phyloP scores from a whole-genome alignment of 495 filamentous ascomycete species.

The Rhizodiscina lignyota region DNA sequence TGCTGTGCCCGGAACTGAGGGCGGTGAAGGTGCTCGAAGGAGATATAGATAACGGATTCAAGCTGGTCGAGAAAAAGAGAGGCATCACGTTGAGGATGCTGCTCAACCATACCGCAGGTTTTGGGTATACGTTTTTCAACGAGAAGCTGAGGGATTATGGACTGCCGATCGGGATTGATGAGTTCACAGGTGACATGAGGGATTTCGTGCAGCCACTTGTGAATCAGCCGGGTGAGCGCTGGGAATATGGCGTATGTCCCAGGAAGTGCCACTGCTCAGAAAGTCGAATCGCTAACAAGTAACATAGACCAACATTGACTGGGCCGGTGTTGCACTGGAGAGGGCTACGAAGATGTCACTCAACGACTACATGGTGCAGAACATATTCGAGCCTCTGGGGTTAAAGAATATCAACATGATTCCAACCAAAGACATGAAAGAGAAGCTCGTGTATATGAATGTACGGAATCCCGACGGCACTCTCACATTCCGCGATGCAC shows the following conservation, averaged over 20 bases:
- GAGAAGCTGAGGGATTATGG: conserved; percentile 28
- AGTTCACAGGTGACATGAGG: conserved; percentile 29
- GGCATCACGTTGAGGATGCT: conserved; percentile 47
- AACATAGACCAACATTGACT: conserved; percentile 35
- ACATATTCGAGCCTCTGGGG: conserved; percentile 40
- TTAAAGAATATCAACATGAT: conserved; percentile 37
- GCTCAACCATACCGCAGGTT: conserved; percentile 36
- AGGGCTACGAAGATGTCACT: conserved; percentile 31
- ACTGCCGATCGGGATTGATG: conserved; percentile 32
- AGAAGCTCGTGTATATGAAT: conserved; percentile 33
- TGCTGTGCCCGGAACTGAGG: conserved; percentile 33
- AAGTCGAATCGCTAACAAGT: background rate
- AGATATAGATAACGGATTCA: conserved; percentile 15
- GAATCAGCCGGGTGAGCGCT: conserved; percentile 39
- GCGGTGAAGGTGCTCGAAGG: conserved; percentile 29
- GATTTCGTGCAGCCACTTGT: conserved; percentile 31
- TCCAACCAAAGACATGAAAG: conserved; percentile 32
- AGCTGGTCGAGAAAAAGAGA: conserved; percentile 27
- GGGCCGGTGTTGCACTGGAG: conserved; percentile 41
- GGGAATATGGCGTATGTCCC: conserved; percentile 38
- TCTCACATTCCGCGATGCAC: conserved; percentile 29
- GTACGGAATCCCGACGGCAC: conserved; percentile 23
- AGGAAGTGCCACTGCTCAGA: conserved; percentile 1
- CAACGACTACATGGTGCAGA: conserved; percentile 35
- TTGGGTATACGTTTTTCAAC: conserved; percentile 33